Conservation (phyloP, 768 basidiomycete genomes). For the Panus rudis region DNA sequence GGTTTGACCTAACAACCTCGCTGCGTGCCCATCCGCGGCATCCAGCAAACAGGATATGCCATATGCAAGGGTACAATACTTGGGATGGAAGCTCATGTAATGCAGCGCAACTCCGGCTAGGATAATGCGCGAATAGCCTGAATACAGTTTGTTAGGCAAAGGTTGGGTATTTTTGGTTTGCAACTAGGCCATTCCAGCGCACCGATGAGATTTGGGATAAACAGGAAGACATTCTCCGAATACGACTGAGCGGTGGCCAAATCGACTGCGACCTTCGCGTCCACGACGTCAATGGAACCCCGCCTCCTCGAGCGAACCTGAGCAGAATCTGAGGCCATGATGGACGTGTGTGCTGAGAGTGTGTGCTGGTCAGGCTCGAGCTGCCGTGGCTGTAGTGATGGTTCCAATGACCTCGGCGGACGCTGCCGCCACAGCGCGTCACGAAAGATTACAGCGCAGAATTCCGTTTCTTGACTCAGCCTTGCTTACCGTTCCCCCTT, state of each 20-base stretch:
- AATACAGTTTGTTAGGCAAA: slow-evolving; percentile 5
- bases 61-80: slow-evolving; percentile 86
- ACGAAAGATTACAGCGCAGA: no score
- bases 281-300: slow-evolving; percentile 61
- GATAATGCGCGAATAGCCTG: slow-evolving; percentile 87
- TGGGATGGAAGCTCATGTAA: slow-evolving; percentile 94
- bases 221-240: slow-evolving; percentile 95
- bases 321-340: slow-evolving; percentile 15
- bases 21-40: slow-evolving; percentile 91
- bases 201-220: slow-evolving; percentile 96
- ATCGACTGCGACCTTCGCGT: slow-evolving; percentile 81
- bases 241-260: slow-evolving; percentile 81
- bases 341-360: slow-evolving; percentile 3
- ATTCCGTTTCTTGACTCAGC: no score
- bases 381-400: not conserved
- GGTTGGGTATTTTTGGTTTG: not conserved
- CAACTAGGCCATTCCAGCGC: slow-evolving; percentile 21
- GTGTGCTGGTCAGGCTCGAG: no score
- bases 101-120: slow-evolving; percentile 83
- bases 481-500: no score
- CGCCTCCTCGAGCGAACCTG: slow-evolving; percentile 36
- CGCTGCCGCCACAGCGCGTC: no score
- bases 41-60: slow-evolving; percentile 88
- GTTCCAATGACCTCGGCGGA: not conserved
- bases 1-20: slow-evolving; percentile 80